Percentiles rank a stretch among this genome's conserved stretches.
phyloP scores from a whole-genome alignment of 1,284 basidiomycete genomes.

The Ganoderma leucocontextum region DNA sequence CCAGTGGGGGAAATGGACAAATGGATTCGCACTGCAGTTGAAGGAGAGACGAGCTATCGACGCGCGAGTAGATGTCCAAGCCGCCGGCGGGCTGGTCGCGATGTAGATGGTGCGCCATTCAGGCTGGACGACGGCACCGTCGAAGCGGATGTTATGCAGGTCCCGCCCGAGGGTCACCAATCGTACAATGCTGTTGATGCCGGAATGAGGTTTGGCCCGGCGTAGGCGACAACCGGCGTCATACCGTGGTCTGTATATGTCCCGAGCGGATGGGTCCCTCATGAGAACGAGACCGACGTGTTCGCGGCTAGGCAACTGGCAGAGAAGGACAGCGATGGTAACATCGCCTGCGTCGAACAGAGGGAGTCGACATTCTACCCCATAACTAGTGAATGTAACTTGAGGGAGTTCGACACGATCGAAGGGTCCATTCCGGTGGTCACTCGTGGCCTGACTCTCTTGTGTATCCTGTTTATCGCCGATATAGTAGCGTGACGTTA shows the following conservation, averaged over 20 bases:
- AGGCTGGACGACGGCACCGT: not conserved
- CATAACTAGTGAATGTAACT: not conserved
- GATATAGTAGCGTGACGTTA: not conserved
- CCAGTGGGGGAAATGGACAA: conserved; percentile 1
- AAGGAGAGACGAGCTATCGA: conserved; percentile 1
- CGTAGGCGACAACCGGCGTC: not conserved
- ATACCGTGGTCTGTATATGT: not conserved
- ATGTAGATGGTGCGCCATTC: conserved; percentile 1
- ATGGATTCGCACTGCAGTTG: not conserved
- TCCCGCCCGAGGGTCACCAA: not conserved
- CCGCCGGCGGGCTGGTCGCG: not conserved
- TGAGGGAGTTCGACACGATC: not conserved
- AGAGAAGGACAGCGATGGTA: not conserved
- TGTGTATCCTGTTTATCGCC: not conserved
- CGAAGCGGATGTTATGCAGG: not conserved
- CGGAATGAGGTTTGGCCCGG: not conserved
- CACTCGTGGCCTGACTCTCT: not conserved
- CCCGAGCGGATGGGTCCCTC: not conserved
- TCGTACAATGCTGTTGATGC: not conserved
- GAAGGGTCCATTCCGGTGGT: not conserved
- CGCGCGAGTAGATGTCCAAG: not conserved
- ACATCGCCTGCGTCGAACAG: not conserved
- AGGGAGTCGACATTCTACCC: not conserved
- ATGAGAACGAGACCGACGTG: conserved; percentile 1
- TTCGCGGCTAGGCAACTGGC: not conserved